Percentiles rank a stretch among this genome's conserved stretches.
Conservation (phyloP, 2,329 filamentous ascomycete species). For the Colletotrichum falcatum region DNA sequence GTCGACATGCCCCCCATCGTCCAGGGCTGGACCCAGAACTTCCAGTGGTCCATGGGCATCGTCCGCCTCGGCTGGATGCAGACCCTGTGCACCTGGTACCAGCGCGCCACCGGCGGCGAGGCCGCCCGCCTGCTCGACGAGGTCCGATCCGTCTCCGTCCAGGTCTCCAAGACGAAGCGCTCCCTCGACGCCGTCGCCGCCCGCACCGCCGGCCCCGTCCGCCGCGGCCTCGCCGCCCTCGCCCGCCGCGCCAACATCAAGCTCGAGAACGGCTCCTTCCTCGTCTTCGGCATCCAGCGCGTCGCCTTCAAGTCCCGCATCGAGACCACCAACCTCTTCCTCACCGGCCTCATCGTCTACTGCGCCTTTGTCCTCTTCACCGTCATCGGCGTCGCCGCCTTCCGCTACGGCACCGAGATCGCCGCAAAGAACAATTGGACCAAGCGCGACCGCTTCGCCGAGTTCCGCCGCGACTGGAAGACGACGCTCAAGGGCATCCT, state of each 20-base stretch:
- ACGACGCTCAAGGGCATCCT: slow-evolving; percentile 94
- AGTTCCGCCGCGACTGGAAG: slow-evolving; percentile 95
- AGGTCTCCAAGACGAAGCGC: slow-evolving; percentile 82
- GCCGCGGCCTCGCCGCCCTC: slow-evolving; percentile 60
- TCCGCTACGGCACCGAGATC: slow-evolving; percentile 85
- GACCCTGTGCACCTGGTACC: slow-evolving; percentile 92
- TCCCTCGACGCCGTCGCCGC: slow-evolving; percentile 50
- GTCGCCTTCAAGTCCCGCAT: slow-evolving; percentile 89
- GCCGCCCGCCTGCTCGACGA: slow-evolving; percentile 83
- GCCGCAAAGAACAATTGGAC: slow-evolving; percentile 81
- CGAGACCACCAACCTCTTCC: slow-evolving; percentile 91
- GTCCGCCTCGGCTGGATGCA: slow-evolving; percentile 89
- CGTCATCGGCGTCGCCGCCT: slow-evolving; percentile 76
- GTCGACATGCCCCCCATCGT: slow-evolving; percentile 89
- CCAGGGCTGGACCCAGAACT: slow-evolving; percentile 94
- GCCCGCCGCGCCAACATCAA: slow-evolving; percentile 67
- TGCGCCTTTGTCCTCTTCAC: slow-evolving; percentile 84
- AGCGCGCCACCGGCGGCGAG: slow-evolving; percentile 89
- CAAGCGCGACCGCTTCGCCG: slow-evolving; percentile 86
- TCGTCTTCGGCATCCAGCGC: slow-evolving; percentile 86
- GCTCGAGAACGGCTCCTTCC: slow-evolving; percentile 65
- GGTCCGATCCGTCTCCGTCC: slow-evolving; percentile 79
- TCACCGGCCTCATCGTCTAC: slow-evolving; percentile 92
- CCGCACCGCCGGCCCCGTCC: slow-evolving; percentile 50
- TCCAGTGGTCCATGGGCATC: slow-evolving; percentile 98